phyloP scores from a whole-genome alignment of 169 alveolate species.

The Perkinsus chesapeaki region DNA sequence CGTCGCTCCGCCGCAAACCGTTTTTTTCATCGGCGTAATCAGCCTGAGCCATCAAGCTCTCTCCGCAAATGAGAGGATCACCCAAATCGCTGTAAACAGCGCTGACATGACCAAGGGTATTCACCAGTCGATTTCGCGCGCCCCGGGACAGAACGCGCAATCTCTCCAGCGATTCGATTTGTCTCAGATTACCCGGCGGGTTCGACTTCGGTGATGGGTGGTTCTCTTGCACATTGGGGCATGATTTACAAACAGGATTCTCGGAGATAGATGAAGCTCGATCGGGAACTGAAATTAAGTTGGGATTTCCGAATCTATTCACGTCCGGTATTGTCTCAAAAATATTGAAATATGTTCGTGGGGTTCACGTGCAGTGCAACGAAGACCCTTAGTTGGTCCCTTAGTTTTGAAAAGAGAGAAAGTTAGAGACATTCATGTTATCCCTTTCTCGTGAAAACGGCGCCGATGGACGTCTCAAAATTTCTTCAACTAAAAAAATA shows the following conservation, averaged over 20 bases:
- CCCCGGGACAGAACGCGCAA: neutral
- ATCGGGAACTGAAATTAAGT: neutral
- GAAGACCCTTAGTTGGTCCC: no score
- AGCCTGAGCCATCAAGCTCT: neutral
- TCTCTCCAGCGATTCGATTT: neutral
- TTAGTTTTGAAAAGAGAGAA: no score
- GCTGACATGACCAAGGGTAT: neutral
- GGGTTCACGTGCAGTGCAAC: no score
- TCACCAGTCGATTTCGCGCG: neutral
- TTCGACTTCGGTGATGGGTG: no score
- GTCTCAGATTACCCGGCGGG: neutral
- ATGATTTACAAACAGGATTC: no score
- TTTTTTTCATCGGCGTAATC: neutral
- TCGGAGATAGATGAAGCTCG: neutral
- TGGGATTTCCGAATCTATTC: no score
- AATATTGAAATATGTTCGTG: neutral
- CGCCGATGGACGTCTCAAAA: no score
- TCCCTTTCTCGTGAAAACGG: no score
- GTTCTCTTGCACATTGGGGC: no score
- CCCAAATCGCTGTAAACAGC: neutral
- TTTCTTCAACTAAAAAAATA: no score
- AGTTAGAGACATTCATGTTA: no score
- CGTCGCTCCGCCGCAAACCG: neutral
- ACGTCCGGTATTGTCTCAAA: neutral
- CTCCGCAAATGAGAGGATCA: neutral